Evolutionary conservation across 2,329 filamentous ascomycete species (phyloP).

Genomic region (Epicoccum sorghinum): DNA sequence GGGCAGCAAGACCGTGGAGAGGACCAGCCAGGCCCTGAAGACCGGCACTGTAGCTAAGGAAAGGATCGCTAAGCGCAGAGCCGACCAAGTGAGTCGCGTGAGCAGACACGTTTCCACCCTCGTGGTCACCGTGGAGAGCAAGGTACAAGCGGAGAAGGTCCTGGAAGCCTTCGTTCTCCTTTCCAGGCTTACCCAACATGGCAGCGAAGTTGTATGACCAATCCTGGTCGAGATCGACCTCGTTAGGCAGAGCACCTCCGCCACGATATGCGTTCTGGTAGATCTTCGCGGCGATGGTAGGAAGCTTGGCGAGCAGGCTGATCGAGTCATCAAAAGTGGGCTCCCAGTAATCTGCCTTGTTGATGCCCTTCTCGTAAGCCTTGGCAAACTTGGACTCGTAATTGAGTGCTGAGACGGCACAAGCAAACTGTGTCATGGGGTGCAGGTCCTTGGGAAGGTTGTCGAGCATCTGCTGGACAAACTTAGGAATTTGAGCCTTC

Average conservation of each 20-base stretch:
- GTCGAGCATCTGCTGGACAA: slow-evolving; percentile 87
- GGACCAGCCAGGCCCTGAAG: slow-evolving; percentile 95
- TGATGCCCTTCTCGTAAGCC: slow-evolving; percentile 86
- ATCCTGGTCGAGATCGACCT: slow-evolving; percentile 84
- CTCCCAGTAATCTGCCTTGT: slow-evolving; percentile 99
- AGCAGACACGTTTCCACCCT: slow-evolving; percentile 96
- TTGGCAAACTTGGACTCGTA: slow-evolving; percentile 93
- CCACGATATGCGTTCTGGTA: slow-evolving; percentile 87
- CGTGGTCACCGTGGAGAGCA: slow-evolving; percentile 95
- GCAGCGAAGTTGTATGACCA: slow-evolving; percentile 99
- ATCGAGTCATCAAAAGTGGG: slow-evolving; percentile 96
- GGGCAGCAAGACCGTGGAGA: slow-evolving; percentile 88
- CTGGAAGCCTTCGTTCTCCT: slow-evolving; percentile 91
- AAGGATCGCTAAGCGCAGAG: slow-evolving; percentile 91
- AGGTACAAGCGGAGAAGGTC: slow-evolving; percentile 93
- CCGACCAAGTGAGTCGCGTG: slow-evolving; percentile 95
- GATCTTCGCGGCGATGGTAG: slow-evolving; percentile 95
- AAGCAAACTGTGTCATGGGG: slow-evolving; percentile 98
- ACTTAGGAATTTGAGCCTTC: slow-evolving; percentile 80
- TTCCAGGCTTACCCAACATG: slow-evolving; percentile 88
- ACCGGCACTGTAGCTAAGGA: slow-evolving; percentile 94
- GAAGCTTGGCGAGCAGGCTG: slow-evolving; percentile 91
- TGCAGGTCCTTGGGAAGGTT: slow-evolving; percentile 88
- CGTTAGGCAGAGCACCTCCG: slow-evolving; percentile 74
- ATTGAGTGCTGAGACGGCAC: slow-evolving; percentile 93